Evolutionary conservation across 306 rosid genomes (phyloP).

Genomic region (barrel medic (Medicago truncatula)): DNA sequence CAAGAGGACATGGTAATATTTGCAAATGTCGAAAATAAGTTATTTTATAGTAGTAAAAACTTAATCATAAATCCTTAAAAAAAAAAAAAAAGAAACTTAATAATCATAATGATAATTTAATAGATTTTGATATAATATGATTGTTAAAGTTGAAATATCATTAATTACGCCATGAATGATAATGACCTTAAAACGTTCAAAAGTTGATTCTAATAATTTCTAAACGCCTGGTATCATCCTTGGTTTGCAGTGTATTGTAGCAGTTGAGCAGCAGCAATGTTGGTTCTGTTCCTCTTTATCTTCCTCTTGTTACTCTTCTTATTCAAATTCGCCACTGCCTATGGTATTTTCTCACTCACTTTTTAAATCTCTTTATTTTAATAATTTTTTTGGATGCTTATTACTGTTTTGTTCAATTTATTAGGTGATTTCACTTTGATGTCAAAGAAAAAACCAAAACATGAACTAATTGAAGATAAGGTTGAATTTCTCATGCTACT

Average conservation of each 20-base stretch:
- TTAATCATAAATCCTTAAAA: no score
- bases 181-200: background rate
- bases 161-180: background rate
- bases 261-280: conserved; percentile 6
- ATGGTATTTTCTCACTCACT: conserved; percentile 52
- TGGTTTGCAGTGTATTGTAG: no score
- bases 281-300: conserved; percentile 37
- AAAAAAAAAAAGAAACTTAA: no score
- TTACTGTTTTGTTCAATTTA: background rate
- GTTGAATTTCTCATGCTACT: conserved; percentile 11
- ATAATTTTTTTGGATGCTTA: background rate
- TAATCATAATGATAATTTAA: no score
- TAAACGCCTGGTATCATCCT: background rate
- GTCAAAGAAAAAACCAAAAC: conserved; percentile 71
- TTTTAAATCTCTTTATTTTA: background rate
- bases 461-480: conserved; percentile 77
- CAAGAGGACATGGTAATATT: no score
- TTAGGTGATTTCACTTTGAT: conserved; percentile 86
- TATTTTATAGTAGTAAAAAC: no score
- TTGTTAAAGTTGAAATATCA: no score
- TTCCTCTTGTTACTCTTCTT: conserved; percentile 44
- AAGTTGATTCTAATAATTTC: no score
- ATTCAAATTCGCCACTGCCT: conserved; percentile 65
- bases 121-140: background rate
- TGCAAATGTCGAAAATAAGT: no score